These are phyloP conservation scores for Epichloe typhina DNA, from an alignment of 2,329 filamentous ascomycete species.

Conservation along the genomic window DNA sequence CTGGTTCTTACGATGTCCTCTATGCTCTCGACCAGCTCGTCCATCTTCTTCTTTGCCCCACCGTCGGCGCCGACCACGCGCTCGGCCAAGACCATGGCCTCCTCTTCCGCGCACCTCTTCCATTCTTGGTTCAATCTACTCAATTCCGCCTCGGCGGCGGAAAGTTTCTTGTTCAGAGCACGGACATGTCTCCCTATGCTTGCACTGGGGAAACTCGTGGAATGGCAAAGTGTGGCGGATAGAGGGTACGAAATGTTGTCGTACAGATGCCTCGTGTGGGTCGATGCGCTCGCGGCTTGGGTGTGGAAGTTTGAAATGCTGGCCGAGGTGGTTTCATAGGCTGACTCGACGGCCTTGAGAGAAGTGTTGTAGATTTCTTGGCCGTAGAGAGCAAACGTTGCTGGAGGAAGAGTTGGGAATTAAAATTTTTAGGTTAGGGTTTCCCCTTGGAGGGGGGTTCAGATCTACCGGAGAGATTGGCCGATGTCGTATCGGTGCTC, in stretches of 20 bases:
- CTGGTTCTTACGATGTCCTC: slow-evolving; percentile 12
- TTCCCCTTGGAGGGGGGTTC: not conserved
- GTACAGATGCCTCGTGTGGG: slow-evolving; percentile 14
- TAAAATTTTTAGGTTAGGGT: not conserved
- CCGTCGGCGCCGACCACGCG: slow-evolving; percentile 1
- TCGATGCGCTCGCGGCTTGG: slow-evolving; percentile 7
- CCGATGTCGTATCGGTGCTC: not conserved
- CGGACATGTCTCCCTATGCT: slow-evolving; percentile 15
- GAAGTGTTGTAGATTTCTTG: slow-evolving; percentile 2
- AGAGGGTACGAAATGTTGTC: slow-evolving; percentile 19
- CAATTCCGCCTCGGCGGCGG: slow-evolving; percentile 13
- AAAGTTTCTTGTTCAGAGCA: slow-evolving; percentile 11
- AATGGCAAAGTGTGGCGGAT: slow-evolving; percentile 18
- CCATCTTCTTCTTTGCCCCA: not conserved
- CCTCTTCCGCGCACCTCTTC: slow-evolving; percentile 12
- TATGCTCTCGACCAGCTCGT: slow-evolving; percentile 11
- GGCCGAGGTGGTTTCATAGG: slow-evolving; percentile 11
- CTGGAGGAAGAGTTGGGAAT: not conserved
- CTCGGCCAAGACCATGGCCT: slow-evolving; percentile 11
- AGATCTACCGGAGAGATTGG: slow-evolving; percentile 1
- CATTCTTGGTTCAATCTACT: slow-evolving; percentile 12
- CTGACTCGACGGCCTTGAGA: slow-evolving; percentile 10
- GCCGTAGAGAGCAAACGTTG: slow-evolving; percentile 4
- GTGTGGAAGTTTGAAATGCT: slow-evolving; percentile 11
- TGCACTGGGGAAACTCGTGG: slow-evolving; percentile 10